Evolutionary conservation across 306 rosid genomes (phyloP).

Genomic region (Argentina anserina): DNA sequence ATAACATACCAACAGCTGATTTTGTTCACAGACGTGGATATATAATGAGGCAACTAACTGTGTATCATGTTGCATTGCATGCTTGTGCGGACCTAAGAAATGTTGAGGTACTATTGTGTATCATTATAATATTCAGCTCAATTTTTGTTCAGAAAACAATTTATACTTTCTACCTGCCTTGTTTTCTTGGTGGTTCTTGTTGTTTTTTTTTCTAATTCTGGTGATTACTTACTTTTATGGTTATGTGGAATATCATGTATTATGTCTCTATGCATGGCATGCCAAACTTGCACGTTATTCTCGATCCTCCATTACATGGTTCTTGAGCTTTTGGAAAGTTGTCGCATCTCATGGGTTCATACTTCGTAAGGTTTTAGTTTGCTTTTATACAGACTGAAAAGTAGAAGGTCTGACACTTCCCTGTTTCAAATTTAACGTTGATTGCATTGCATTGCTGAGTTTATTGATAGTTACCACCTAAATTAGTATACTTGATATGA

Average conservation of each 20-base stretch:
- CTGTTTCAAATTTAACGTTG: not conserved
- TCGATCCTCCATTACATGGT: not conserved
- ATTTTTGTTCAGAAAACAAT: not conserved
- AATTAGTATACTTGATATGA: not conserved
- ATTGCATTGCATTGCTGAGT: not conserved
- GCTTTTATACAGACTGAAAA: not conserved
- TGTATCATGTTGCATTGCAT: constrained; percentile 77
- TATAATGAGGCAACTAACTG: constrained; percentile 41
- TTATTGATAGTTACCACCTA: not conserved
- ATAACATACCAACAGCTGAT: constrained; percentile 88
- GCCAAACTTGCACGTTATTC: not conserved
- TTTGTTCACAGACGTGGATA: constrained; percentile 58
- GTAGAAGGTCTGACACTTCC: not conserved
- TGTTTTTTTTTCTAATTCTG: not conserved
- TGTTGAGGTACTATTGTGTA: constrained; percentile 55
- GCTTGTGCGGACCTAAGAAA: constrained; percentile 77
- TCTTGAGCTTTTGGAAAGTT: not conserved
- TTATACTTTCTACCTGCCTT: not conserved
- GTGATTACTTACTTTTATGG: not conserved
- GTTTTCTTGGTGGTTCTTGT: not conserved
- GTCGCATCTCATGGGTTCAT: not conserved
- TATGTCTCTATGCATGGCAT: not conserved
- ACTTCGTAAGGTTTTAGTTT: not conserved
- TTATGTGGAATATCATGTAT: not conserved
- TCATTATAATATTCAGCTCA: not conserved